Base-by-base conservation (phyloP, 2,329 filamentous ascomycete species). In the Orbilia oligospora region DNA sequence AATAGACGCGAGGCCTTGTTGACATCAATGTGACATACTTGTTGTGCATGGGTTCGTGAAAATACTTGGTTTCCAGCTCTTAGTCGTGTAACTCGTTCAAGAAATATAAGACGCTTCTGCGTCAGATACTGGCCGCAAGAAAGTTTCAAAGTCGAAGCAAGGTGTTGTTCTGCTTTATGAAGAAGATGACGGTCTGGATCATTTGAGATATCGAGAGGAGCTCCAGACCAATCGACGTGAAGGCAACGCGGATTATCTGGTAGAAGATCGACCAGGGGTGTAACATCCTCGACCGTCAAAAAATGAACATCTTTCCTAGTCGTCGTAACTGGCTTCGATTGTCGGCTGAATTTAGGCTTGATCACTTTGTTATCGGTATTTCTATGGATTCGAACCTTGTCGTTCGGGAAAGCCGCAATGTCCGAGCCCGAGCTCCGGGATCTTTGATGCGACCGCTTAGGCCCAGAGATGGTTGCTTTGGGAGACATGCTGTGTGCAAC, bases 1-100 rank as follows among this genome's bases (percentile, higher is more conserved):
- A 93, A 97, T 56, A 98, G 87, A 84, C 95, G 95, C 81, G 93
- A 97, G 2, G 94, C 93, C 87, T 97, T 98, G 87, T 97, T 97
- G 84, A 98, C 95, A 82, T 98, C 95, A 80, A 97, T 97, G 87
- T 97, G 97, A 88, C 93, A 97, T n/a, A 93, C 93, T 84, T 97
- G 93, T 84, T 98, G 95, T 4, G 94, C 93, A 83, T 97, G 93
- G 0, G 95, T 98, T 88, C 97, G 97, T 84, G 93, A 91, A 84
- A 97, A 97, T 82, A 94, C 92, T 85, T 97, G 96, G 30, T 77
- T 79, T 83, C 89, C 88, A 41, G 89, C 90, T 71, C 86, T 86
- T 1, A 90, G 89, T 76, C 88, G 89, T 64, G 91, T 89, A 38
- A 95, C 88, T 48, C 93, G 90, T 63, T 90, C 90, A 69, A 91